A percentile compares a stretch with the other conserved stretches of the same genome.
phyloP scores from a whole-genome alignment of 345 rosid genomes.

The Ailanthus altissimus region DNA sequence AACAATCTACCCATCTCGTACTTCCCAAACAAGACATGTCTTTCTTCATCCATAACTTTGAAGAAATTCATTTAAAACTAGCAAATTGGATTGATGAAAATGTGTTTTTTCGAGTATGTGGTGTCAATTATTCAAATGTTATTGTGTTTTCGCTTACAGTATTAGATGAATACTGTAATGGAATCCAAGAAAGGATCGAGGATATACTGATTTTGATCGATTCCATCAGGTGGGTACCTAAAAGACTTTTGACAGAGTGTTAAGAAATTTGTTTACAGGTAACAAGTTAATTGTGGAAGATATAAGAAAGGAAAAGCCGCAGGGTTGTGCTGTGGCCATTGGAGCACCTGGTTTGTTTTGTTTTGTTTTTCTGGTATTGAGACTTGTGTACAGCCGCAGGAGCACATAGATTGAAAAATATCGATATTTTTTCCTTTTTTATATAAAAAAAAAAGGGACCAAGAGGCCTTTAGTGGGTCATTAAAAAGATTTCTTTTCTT shows the following conservation, averaged over 20 bases:
- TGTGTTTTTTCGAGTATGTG: not conserved
- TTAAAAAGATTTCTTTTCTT: not conserved
- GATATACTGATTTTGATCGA: slow-evolving; percentile 33
- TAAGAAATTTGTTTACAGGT: not conserved
- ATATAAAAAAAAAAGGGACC: no score
- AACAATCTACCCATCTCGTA: slow-evolving; percentile 64
- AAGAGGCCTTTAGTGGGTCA: no score
- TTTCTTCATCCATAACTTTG: slow-evolving; percentile 24
- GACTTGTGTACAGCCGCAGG: not conserved
- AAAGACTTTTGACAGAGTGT: not conserved
- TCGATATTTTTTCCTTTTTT: no score
- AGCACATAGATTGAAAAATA: not conserved
- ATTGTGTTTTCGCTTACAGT: no score
- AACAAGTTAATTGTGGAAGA: no score
- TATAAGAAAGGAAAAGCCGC: no score
- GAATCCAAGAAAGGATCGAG: slow-evolving; percentile 49
- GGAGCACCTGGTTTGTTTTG: slow-evolving; percentile 17
- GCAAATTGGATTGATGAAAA: no score
- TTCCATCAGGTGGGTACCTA: slow-evolving; percentile 30
- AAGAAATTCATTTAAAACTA: no score
- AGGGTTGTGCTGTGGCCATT: not conserved
- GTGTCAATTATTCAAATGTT: not conserved
- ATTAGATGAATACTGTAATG: not conserved
- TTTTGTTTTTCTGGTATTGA: not conserved
- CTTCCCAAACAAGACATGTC: slow-evolving; percentile 50